A percentile compares a stretch with the other conserved stretches of the same genome.
These are phyloP conservation scores for Zymoseptoria tritici DNA, from an alignment of 2,329 filamentous ascomycete species.

Conservation along the genomic window DNA sequence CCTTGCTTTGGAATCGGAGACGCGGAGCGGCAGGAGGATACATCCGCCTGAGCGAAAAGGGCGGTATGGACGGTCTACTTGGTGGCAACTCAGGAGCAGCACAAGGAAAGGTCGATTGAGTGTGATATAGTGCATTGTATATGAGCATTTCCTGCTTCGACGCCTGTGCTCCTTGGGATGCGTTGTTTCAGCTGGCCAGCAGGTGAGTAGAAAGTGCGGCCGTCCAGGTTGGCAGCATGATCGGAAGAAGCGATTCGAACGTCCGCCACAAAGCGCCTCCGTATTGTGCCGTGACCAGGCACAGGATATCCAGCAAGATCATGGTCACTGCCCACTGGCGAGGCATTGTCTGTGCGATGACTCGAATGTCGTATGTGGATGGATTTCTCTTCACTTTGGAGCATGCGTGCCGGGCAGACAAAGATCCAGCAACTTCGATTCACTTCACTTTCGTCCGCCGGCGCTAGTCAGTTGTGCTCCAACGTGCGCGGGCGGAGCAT, in stretches of 20 bases:
- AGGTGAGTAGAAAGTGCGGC: not conserved
- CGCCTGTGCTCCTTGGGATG: not conserved
- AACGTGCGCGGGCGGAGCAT: not conserved
- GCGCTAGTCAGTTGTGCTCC: not conserved
- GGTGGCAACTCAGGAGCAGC: conserved; percentile 41
- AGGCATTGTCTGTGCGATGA: no score
- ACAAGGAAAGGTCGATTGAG: conserved; percentile 11
- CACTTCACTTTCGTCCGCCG: not conserved
- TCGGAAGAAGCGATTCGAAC: no score
- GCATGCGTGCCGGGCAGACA: no score
- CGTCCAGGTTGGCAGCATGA: no score
- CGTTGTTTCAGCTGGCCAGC: not conserved
- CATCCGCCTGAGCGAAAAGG: conserved; percentile 43
- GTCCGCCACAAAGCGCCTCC: no score
- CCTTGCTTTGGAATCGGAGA: conserved; percentile 20
- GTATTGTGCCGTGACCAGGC: no score
- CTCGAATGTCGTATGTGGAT: no score
- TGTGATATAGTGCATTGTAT: not conserved
- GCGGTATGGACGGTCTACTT: conserved; percentile 61
- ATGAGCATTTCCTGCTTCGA: not conserved
- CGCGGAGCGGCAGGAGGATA: conserved; percentile 24
- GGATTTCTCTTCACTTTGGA: no score
- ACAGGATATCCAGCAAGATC: no score
- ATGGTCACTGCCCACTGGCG: no score
- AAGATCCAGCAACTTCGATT: not conserved